phyloP scores from a whole-genome alignment of 2,329 filamentous ascomycete species.

The Penicillium frequentans region DNA sequence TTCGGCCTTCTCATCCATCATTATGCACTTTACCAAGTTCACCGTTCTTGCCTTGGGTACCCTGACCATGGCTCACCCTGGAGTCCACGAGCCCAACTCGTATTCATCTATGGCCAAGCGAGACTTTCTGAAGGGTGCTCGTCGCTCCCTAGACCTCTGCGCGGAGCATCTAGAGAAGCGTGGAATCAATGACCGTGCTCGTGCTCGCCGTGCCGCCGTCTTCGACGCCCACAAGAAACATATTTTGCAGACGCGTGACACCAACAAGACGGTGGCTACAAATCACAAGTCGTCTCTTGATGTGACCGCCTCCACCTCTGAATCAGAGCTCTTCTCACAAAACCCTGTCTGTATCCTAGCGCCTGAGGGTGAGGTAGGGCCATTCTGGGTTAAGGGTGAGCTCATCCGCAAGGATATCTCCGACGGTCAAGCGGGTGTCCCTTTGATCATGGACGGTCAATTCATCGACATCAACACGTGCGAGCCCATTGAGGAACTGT shows the following conservation, averaged over 20 bases:
- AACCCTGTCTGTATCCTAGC: background rate
- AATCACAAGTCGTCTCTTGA: constrained; percentile 37
- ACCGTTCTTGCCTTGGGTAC: constrained; percentile 13
- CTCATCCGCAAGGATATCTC: background rate
- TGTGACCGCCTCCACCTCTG: constrained; percentile 20
- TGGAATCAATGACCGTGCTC: constrained; percentile 23
- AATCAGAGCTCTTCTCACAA: constrained; percentile 21
- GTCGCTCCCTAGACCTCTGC: constrained; percentile 23
- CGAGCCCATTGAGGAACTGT: background rate
- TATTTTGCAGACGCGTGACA: constrained; percentile 28
- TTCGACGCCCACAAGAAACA: constrained; percentile 18
- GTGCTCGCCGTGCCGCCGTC: constrained; percentile 23
- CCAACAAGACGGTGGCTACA: constrained; percentile 35
- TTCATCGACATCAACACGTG: background rate
- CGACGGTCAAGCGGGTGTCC: background rate
- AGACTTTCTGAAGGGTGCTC: constrained; percentile 17
- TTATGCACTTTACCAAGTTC: constrained; percentile 12
- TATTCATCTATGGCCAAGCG: constrained; percentile 13
- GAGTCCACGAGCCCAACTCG: constrained; percentile 18
- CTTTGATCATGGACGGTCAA: background rate
- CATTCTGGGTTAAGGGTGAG: background rate
- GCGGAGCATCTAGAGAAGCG: constrained; percentile 18
- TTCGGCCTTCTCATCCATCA: background rate
- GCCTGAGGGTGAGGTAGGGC: background rate
- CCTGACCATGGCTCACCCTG: constrained; percentile 19